These are phyloP conservation scores for Corchorus olitorius DNA, from an alignment of 345 rosid genomes.

Conservation along the genomic window DNA sequence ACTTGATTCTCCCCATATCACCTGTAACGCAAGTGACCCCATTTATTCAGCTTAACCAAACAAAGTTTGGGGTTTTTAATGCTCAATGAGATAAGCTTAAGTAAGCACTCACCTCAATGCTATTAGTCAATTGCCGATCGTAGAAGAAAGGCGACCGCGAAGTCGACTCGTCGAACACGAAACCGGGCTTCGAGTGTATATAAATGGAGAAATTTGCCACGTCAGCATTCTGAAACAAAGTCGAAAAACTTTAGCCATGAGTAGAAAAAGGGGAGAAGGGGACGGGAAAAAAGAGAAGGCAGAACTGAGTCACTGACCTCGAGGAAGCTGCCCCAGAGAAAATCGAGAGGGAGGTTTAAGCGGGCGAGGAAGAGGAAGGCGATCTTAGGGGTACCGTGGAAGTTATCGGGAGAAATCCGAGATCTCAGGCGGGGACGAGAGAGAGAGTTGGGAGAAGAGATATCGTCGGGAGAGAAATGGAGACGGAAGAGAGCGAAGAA, in stretches of 20 bases:
- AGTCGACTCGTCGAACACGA: constrained; percentile 67
- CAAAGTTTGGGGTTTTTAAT: not conserved
- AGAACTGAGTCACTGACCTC: constrained; percentile 40
- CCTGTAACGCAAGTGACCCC: constrained; percentile 41
- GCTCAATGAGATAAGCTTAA: not conserved
- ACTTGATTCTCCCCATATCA: constrained; percentile 85
- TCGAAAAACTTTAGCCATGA: not conserved
- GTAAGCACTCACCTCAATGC: constrained; percentile 53
- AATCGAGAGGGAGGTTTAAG: constrained; percentile 61
- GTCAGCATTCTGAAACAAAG: constrained; percentile 39
- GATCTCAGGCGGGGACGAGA: constrained; percentile 38
- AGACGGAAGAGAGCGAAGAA: constrained; percentile 53
- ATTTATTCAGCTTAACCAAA: not conserved
- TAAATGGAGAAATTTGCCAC: constrained; percentile 62
- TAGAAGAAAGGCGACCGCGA: constrained; percentile 72
- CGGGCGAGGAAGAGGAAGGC: constrained; percentile 67
- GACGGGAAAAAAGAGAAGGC: not conserved
- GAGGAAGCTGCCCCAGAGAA: constrained; percentile 74
- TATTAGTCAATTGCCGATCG: constrained; percentile 67
- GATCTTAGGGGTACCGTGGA: constrained; percentile 55
- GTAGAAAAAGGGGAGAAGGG: too few species aligned
- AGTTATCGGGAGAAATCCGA: constrained; percentile 31
- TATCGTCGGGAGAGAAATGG: constrained; percentile 32
- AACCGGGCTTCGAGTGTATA: constrained; percentile 81
- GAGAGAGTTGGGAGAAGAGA: constrained; percentile 24